A percentile compares a stretch with the other conserved stretches of the same genome.
Conservation (phyloP, 2,329 filamentous ascomycete genomes). For the Trichoderma harzianum region DNA sequence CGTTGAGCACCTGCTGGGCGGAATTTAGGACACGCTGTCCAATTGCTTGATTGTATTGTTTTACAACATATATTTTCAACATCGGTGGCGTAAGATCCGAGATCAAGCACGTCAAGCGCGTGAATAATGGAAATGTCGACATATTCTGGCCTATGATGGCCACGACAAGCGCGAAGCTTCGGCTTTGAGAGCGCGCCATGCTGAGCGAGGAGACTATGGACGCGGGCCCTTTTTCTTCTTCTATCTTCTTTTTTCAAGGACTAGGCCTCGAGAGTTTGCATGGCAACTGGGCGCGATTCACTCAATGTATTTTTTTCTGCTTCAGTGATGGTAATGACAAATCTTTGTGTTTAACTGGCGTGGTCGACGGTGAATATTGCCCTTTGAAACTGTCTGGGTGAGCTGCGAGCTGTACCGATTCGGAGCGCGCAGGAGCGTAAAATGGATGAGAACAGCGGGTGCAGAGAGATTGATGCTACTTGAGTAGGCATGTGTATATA, state of each 20-base stretch:
- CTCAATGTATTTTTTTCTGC: constrained; percentile 7
- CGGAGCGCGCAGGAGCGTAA: background rate
- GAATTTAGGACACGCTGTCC: constrained; percentile 17
- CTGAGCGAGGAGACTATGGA: background rate
- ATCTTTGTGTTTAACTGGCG: background rate
- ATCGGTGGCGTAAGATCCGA: background rate
- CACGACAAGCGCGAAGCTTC: background rate
- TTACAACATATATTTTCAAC: background rate
- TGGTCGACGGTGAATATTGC: background rate
- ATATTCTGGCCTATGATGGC: background rate
- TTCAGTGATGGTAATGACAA: constrained; percentile 4
- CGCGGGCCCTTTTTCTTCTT: background rate
- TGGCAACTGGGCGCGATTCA: constrained; percentile 15
- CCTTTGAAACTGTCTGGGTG: background rate
- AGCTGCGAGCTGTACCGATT: background rate
- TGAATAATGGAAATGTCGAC: background rate
- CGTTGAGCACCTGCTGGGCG: constrained; percentile 66
- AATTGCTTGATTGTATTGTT: background rate
- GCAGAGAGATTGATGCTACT: background rate
- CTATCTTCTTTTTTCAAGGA: background rate
- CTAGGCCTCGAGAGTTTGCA: constrained; percentile 5
- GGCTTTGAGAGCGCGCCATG: background rate
- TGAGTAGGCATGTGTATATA: background rate
- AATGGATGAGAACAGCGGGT: background rate
- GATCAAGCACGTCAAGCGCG: background rate